Base-by-base conservation (phyloP, 495 filamentous ascomycete genomes). In the Xylaria nigripes region DNA sequence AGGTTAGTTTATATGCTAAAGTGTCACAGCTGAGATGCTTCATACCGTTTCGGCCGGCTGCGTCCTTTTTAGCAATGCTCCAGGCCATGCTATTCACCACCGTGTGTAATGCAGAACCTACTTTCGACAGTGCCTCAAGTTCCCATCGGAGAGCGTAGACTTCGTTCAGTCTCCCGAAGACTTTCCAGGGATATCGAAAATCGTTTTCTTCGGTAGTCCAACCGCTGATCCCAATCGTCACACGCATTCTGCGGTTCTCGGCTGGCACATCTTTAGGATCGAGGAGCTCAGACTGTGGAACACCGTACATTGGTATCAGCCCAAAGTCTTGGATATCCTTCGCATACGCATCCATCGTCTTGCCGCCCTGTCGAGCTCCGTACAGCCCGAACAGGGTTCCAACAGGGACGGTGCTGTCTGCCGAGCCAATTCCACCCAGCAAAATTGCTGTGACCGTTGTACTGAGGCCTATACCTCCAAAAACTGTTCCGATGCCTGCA, bases 331-430 rank as follows among this genome's bases (percentile, higher is more conserved):
- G 78, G 13, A 96, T 85, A 55, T 96, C 90, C 50, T 81, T 83
- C 16, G 88, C 84, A 68, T 95, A 93, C 41, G 83, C 77, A 56
- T 92, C 89, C 79, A 96, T 86, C 82, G 90, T 86, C 64, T 87
- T 81, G 27, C 86, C 84, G 1, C 86, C 86, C 81, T 93, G 90
- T 13, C 86, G 78, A 12, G 83, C 87, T 22, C 90, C 90, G 64
- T 93, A 95, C 8, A 90, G 87, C 27, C 92, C 92, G 61, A 98
- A 95, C 12, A 97, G 68, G 45, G 85, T 80, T 5, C 90, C 92
- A 18, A 95, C 85, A 40, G 89, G 70, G 15, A 90, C 80, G 6
- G 80, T 78, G 59, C 83, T 95, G 22, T 87, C 80, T 10, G 89
- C 87, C 45, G 54, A 25, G 21, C 54, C 54, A 51, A 96, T 67